Evolutionary conservation across 108 stramenopile genomes (phyloP).

Genomic region (Chaetoceros tenuissimus): DNA sequence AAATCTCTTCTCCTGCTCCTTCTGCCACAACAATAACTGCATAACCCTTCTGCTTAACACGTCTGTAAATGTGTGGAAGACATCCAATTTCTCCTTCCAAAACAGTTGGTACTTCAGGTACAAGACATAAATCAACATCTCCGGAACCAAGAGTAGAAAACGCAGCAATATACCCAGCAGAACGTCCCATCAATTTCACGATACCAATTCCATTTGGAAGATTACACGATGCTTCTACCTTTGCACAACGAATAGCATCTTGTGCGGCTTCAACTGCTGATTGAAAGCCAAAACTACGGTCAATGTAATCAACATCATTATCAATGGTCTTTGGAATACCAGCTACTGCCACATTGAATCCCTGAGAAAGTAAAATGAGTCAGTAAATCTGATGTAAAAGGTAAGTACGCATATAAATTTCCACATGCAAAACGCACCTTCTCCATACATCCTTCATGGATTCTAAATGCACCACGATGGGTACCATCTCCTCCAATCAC

Average conservation of each 20-base stretch:
- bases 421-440: not conserved
- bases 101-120: slow-evolving; percentile 82
- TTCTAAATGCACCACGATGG: slow-evolving; percentile 58
- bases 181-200: slow-evolving; percentile 85
- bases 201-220: slow-evolving; percentile 65
- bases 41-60: slow-evolving; percentile 30
- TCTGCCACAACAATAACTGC: slow-evolving; percentile 35
- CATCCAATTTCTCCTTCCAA: slow-evolving; percentile 70
- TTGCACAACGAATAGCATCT: slow-evolving; percentile 46
- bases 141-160: slow-evolving; percentile 71
- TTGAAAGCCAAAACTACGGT: slow-evolving; percentile 80
- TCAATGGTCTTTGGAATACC: slow-evolving; percentile 83
- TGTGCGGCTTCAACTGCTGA: slow-evolving; percentile 76
- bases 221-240: slow-evolving; percentile 71
- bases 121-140: slow-evolving; percentile 78
- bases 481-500: slow-evolving; percentile 87
- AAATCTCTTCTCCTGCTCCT: slow-evolving; percentile 36
- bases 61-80: slow-evolving; percentile 51
- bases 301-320: slow-evolving; percentile 80
- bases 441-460: slow-evolving; percentile 36
- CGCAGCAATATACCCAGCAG: slow-evolving; percentile 71
- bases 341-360: slow-evolving; percentile 53
- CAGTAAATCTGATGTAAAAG: slow-evolving; percentile 6
- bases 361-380: not conserved
- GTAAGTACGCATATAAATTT: not conserved